Percentiles rank a stretch among this genome's conserved stretches.
Conservation (phyloP, 768 basidiomycete genomes). For the Suillus brevipes region DNA sequence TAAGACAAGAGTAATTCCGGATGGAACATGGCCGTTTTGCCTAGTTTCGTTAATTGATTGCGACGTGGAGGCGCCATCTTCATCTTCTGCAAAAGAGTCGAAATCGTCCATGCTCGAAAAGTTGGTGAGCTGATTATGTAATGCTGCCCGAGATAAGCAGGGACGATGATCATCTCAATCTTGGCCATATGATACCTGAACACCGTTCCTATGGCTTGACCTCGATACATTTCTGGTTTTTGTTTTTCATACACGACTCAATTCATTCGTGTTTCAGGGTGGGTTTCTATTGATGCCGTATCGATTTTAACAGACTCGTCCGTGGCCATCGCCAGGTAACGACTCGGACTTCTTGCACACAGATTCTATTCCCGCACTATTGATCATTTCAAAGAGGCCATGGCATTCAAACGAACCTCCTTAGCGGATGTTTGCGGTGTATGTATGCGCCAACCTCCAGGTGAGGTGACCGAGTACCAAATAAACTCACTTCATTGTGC, state of each 20-base stretch:
- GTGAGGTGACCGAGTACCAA: neutral
- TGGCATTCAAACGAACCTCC: neutral
- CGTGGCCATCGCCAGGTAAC: neutral
- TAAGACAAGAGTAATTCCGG: constrained; percentile 64
- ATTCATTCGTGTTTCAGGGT: neutral
- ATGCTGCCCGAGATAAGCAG: constrained; percentile 7
- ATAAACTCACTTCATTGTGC: neutral
- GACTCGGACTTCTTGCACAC: neutral
- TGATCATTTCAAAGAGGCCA: neutral
- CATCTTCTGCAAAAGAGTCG: constrained; percentile 26
- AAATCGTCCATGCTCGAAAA: constrained; percentile 34
- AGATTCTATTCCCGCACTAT: neutral
- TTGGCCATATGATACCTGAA: neutral
- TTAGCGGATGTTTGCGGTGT: neutral
- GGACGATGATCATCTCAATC: constrained; percentile 2
- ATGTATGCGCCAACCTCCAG: neutral
- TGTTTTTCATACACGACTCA: neutral
- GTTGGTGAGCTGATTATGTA: constrained; percentile 13
- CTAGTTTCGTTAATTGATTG: constrained; percentile 21
- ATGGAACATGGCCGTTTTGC: constrained; percentile 26
- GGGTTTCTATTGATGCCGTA: neutral
- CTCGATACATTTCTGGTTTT: neutral
- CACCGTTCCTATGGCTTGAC: neutral
- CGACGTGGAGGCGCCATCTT: constrained; percentile 33
- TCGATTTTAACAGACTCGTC: neutral